Conservation (phyloP, 352 stramenopile species). For the Saprolegnia diclina region DNA sequence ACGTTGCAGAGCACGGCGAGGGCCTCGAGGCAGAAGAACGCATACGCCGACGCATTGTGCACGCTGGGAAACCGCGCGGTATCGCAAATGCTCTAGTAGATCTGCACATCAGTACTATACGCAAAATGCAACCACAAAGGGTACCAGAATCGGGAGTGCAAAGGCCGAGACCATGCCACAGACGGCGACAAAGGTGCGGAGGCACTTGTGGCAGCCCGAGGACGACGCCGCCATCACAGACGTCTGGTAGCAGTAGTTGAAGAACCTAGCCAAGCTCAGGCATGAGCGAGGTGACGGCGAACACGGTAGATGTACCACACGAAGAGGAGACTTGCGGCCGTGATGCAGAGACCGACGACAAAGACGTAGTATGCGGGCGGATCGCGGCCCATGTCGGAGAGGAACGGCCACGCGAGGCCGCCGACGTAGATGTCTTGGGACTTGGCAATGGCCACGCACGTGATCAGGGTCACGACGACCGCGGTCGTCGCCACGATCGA, state of each 20-base stretch:
- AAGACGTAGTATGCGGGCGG: slow-evolving; percentile 59
- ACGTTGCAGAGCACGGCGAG: slow-evolving; percentile 49
- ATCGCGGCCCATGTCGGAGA: slow-evolving; percentile 60
- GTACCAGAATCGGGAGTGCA: slow-evolving; percentile 47
- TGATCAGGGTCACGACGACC: slow-evolving; percentile 41
- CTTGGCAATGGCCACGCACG: slow-evolving; percentile 54
- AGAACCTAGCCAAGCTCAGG: slow-evolving; percentile 18
- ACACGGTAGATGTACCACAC: slow-evolving; percentile 33
- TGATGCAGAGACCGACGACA: slow-evolving; percentile 42
- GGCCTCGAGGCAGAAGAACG: slow-evolving; percentile 54
- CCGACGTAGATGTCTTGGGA: slow-evolving; percentile 46
- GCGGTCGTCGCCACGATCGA: neutral
- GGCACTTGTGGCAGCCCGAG: slow-evolving; percentile 27
- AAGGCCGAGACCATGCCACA: slow-evolving; percentile 40
- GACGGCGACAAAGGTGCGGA: slow-evolving; percentile 30
- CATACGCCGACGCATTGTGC: slow-evolving; percentile 44
- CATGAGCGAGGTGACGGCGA: no score
- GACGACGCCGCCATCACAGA: slow-evolving; percentile 26
- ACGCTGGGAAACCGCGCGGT: slow-evolving; percentile 40
- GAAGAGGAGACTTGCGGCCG: slow-evolving; percentile 38
- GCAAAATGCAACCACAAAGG: neutral
- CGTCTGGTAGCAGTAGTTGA: slow-evolving; percentile 48
- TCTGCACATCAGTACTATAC: neutral
- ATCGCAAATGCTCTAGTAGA: slow-evolving; percentile 45
- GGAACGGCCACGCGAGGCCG: slow-evolving; percentile 51